Conservation (phyloP, 768 basidiomycete genomes). For the Tricholomella constricta region DNA sequence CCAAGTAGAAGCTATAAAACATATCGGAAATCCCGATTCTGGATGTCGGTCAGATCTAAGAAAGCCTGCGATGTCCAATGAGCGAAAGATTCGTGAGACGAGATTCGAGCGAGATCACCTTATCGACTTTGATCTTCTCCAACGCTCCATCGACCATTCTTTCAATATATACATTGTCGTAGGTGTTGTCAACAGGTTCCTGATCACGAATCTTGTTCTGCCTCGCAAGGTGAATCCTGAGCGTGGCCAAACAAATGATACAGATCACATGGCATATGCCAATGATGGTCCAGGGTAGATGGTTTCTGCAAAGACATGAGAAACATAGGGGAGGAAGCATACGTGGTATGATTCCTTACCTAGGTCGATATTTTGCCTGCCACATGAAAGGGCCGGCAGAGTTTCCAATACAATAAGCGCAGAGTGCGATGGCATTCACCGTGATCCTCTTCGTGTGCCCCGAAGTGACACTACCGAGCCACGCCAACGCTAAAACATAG, state of each 20-base stretch:
- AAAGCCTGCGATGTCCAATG: constrained; percentile 25
- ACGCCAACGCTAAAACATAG: constrained; percentile 60
- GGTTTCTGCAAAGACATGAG: constrained; percentile 46
- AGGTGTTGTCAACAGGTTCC: constrained; percentile 52
- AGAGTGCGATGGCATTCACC: constrained; percentile 71
- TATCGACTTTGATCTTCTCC: constrained; percentile 61
- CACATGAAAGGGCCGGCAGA: constrained; percentile 77
- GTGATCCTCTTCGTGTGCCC: constrained; percentile 77
- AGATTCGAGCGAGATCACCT: constrained; percentile 44
- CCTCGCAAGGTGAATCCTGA: constrained; percentile 39
- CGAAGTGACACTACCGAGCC: constrained; percentile 48
- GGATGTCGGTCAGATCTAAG: constrained; percentile 70
- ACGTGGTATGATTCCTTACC: constrained; percentile 34
- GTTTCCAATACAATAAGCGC: constrained; percentile 67
- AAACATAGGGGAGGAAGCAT: neutral
- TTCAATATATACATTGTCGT: constrained; percentile 65
- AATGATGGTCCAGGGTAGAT: constrained; percentile 78
- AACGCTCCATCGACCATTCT: constrained; percentile 52
- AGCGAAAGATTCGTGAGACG: constrained; percentile 42
- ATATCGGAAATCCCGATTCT: constrained; percentile 75
- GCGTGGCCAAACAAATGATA: constrained; percentile 50
- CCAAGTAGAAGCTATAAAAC: constrained; percentile 44
- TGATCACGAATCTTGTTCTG: constrained; percentile 69
- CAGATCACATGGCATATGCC: constrained; percentile 60
- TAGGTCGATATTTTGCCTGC: constrained; percentile 65